Conservation (phyloP, 495 filamentous ascomycete species). For the Aspergillus ellipticus region DNA sequence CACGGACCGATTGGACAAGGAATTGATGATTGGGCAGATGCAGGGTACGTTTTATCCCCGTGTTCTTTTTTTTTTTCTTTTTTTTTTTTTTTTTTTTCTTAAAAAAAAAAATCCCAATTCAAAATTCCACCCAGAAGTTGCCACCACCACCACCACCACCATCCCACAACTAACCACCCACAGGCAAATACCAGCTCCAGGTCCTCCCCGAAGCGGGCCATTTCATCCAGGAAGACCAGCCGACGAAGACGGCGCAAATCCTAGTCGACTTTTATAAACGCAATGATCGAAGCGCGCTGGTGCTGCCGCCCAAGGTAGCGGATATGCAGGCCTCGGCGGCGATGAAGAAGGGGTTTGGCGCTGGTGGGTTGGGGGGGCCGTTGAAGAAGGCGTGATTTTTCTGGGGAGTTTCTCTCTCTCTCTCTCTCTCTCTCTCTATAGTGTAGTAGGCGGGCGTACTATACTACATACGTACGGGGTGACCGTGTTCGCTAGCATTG, state of each 20-base stretch:
- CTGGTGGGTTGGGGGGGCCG: conserved; percentile 2
- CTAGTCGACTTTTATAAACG: conserved; percentile 87
- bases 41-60: conserved; percentile 59
- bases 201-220: conserved; percentile 95
- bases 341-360: conserved; percentile 35
- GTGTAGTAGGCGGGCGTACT: too few species aligned
- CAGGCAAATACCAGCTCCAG: conserved; percentile 91
- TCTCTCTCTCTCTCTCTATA: too few species aligned
- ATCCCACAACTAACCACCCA: neutral
- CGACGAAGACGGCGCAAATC: conserved; percentile 77
- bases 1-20: conserved; percentile 90
- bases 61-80: neutral
- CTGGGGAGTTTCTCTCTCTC: too few species aligned
- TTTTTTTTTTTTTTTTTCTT: neutral
- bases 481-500: too few species aligned
- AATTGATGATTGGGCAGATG: conserved; percentile 97
- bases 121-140: too few species aligned
- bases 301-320: conserved; percentile 86
- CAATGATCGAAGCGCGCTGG: conserved; percentile 79
- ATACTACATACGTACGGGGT: too few species aligned
- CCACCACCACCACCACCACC: too few species aligned
- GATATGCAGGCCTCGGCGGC: conserved; percentile 50
- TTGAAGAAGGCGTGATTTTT: neutral
- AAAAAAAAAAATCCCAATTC: neutral
- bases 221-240: conserved; percentile 93